Evolutionary conservation across 495 filamentous ascomycete species (phyloP).

Genomic region (Tuber melanosporum): DNA sequence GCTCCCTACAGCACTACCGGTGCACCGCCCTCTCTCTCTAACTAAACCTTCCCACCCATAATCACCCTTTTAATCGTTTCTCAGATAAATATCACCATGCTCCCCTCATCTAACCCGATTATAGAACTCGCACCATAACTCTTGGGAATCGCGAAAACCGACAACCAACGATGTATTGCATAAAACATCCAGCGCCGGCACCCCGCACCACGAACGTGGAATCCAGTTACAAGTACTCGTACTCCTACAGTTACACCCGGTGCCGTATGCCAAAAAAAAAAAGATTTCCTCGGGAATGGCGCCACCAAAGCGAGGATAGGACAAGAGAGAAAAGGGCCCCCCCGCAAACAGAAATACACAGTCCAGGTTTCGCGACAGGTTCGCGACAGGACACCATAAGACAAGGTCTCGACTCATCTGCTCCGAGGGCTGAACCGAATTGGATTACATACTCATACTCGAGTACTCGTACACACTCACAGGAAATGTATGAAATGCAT

Average conservation of each 20-base stretch:
- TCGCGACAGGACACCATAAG: neutral
- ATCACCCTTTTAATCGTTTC: neutral
- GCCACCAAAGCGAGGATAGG: slow-evolving; percentile 8
- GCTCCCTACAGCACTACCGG: neutral
- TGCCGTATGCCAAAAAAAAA: neutral
- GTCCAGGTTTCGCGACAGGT: neutral
- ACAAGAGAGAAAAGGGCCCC: neutral
- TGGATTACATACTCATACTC: neutral
- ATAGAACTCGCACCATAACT: neutral
- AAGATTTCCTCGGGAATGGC: slow-evolving; percentile 16
- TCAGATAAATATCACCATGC: neutral
- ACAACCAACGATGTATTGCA: neutral
- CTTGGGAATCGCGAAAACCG: neutral
- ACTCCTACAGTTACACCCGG: neutral
- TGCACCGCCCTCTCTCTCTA: neutral
- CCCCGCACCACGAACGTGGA: slow-evolving; percentile 19
- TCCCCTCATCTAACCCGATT: neutral
- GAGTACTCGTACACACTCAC: neutral
- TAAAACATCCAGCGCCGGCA: slow-evolving; percentile 30
- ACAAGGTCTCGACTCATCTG: neutral
- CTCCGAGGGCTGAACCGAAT: neutral
- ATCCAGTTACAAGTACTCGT: slow-evolving; percentile 3
- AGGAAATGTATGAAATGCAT: neutral
- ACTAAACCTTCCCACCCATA: neutral
- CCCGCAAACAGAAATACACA: slow-evolving; percentile 9